Conservation (phyloP, 106 monocot genomes). For the Dioscorea dumetorum region DNA sequence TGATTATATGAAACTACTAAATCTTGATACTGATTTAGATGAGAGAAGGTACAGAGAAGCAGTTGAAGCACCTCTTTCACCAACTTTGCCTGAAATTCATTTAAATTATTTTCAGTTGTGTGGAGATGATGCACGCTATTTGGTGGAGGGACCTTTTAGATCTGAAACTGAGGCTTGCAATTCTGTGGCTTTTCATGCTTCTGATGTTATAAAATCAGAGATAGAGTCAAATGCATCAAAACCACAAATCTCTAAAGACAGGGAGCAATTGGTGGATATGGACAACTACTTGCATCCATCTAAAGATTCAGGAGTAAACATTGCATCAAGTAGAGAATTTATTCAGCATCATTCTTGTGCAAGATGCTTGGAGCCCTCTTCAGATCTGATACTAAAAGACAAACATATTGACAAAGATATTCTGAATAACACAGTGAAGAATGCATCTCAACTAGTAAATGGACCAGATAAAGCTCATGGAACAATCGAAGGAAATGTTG, state of each 20-base stretch:
- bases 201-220: constrained; percentile 28
- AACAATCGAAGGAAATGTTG: neutral
- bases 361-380: neutral
- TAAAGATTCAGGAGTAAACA: neutral
- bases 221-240: constrained; percentile 5
- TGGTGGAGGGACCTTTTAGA: constrained; percentile 3
- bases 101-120: constrained; percentile 7
- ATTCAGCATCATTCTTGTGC: too few relatives aligned
- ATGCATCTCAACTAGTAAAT: neutral
- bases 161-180: constrained; percentile 4
- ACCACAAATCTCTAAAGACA: neutral
- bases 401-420: neutral
- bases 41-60: constrained; percentile 62
- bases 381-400: constrained; percentile 2
- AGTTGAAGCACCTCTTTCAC: constrained; percentile 65
- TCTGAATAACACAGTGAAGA: neutral
- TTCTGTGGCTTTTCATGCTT: neutral
- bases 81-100: constrained; percentile 56
- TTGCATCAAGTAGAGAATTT: too few relatives aligned
- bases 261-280: too few relatives aligned
- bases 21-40: constrained; percentile 57
- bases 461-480: constrained; percentile 5
- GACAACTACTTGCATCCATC: neutral
- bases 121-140: constrained; percentile 13
- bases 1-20: constrained; percentile 50